Conservation (phyloP, 176 grass and related monocot species). For the Bothriochloa decipiens region DNA sequence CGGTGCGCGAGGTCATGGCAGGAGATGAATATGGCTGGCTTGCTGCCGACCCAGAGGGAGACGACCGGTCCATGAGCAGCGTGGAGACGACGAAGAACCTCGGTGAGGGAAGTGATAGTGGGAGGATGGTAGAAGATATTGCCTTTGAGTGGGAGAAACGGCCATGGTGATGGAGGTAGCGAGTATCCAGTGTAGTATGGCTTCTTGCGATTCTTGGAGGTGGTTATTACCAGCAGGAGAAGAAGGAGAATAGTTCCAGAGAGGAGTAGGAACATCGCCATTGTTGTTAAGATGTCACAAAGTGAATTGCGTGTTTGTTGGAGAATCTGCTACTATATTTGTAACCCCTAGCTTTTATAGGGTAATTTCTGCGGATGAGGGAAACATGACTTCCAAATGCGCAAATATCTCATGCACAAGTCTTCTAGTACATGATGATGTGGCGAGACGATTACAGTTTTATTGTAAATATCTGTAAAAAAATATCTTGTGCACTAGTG, state of each 20-base stretch:
- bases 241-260: background rate
- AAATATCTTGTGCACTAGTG: too few species aligned
- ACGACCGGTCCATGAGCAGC: conserved; percentile 24
- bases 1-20: conserved; percentile 9
- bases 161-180: conserved; percentile 6
- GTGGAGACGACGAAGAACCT: background rate
- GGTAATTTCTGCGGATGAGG: background rate
- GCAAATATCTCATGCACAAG: too few species aligned
- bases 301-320: background rate
- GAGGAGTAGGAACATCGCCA: background rate
- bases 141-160: background rate
- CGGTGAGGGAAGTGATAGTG: background rate
- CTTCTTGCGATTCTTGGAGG: conserved; percentile 1
- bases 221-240: background rate
- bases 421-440: too few species aligned
- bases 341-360: background rate
- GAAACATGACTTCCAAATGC: too few species aligned
- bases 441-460: too few species aligned
- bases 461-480: too few species aligned
- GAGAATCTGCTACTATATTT: background rate
- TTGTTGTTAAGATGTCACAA: background rate
- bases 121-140: background rate
- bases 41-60: background rate
- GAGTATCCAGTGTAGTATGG: too few species aligned
- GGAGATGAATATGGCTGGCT: conserved; percentile 28